Percentiles rank a stretch among this genome's conserved stretches.
Evolutionary conservation across 1,284 basidiomycete genomes (phyloP).

Genomic region (Moesziomyces antarcticus): DNA sequence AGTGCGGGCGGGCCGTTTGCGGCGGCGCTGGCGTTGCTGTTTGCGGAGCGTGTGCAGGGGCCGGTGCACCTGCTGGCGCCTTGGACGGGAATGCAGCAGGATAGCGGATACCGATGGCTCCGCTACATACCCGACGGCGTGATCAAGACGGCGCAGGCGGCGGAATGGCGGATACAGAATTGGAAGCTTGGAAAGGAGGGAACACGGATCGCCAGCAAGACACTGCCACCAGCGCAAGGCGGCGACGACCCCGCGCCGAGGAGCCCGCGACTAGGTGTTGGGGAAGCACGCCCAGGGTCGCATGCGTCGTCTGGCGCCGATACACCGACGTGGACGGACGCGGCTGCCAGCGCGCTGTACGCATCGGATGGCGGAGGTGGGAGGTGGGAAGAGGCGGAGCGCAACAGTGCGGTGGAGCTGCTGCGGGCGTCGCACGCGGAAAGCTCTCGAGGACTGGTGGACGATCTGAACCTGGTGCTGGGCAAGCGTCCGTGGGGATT

Average conservation of each 20-base stretch:
- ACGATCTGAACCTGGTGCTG: conserved; percentile 88
- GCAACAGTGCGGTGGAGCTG: conserved; percentile 74
- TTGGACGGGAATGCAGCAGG: conserved; percentile 88
- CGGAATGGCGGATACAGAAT: conserved; percentile 94
- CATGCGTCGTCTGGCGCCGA: neutral
- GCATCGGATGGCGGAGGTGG: neutral
- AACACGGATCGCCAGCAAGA: conserved; percentile 1
- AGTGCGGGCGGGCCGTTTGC: conserved; percentile 97
- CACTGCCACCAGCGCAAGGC: neutral
- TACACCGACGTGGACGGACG: no score
- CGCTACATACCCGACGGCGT: conserved; percentile 94
- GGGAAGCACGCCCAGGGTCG: neutral
- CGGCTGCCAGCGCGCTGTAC: no score
- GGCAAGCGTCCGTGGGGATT: conserved; percentile 81
- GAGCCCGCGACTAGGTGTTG: neutral
- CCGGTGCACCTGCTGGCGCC: conserved; percentile 90
- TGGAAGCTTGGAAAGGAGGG: conserved; percentile 88
- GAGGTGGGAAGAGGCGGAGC: conserved; percentile 11
- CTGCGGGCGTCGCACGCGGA: conserved; percentile 94
- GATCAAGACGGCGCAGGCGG: conserved; percentile 92
- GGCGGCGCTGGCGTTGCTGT: conserved; percentile 81
- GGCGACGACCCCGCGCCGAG: neutral
- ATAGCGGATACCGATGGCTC: conserved; percentile 93
- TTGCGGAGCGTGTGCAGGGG: conserved; percentile 80
- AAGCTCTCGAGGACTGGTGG: conserved; percentile 86